Percentiles rank a stretch among this genome's conserved stretches.
phyloP scores from a whole-genome alignment of 441 rosid species.

The Raphanus hybrid region DNA sequence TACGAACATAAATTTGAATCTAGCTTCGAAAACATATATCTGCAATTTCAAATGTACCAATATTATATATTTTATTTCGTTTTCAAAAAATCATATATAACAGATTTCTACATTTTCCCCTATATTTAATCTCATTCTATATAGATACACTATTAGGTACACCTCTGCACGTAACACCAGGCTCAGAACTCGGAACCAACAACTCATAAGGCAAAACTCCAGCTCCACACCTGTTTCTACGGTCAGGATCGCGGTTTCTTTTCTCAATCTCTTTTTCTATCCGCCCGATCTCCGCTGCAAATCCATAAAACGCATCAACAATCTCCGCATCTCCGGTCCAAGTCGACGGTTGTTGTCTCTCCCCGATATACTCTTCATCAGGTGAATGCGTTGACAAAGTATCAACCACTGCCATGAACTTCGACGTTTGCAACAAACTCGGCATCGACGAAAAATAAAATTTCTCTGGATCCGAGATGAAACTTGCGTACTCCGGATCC shows the following conservation, averaged over 20 bases:
- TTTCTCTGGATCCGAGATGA: constrained; percentile 74
- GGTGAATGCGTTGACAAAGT: constrained; percentile 91
- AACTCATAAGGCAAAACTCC: constrained; percentile 95
- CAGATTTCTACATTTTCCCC: background rate
- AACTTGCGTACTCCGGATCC: constrained; percentile 64
- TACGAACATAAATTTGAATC: background rate
- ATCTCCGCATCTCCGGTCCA: constrained; percentile 86
- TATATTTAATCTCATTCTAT: constrained; percentile 38
- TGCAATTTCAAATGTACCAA: background rate
- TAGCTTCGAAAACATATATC: background rate
- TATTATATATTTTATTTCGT: background rate
- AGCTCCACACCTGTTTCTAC: constrained; percentile 88
- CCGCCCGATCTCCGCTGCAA: constrained; percentile 67
- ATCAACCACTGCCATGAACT: constrained; percentile 96
- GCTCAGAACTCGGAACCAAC: constrained; percentile 83
- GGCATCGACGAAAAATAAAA: constrained; percentile 79
- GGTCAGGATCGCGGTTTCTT: constrained; percentile 66
- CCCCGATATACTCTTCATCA: constrained; percentile 93
- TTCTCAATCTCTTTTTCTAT: constrained; percentile 86
- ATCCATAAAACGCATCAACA: constrained; percentile 72
- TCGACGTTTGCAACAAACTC: constrained; percentile 83
- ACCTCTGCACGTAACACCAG: constrained; percentile 98
- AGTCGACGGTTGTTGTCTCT: constrained; percentile 76
- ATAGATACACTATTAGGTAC: constrained; percentile 95
- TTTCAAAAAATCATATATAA: background rate